Evolutionary conservation across 306 rosid species (phyloP).

Genomic region (Gleditsia sinensis): DNA sequence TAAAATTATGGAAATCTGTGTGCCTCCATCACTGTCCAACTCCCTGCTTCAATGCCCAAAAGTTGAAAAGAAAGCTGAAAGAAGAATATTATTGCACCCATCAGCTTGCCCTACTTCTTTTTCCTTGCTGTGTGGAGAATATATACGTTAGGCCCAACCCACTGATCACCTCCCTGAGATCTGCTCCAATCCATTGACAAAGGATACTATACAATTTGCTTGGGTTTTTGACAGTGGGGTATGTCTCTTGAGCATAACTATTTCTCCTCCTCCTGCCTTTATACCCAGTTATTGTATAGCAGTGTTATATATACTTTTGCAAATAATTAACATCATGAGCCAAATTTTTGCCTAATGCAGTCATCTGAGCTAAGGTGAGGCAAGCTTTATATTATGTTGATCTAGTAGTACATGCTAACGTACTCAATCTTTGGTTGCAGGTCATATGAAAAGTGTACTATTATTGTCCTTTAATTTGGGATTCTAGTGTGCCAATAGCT

Average conservation of each 20-base stretch:
- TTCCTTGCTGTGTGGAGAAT: conserved; percentile 29
- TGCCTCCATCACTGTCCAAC: conserved; percentile 51
- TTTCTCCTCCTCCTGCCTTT: too few species aligned
- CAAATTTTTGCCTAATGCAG: too few species aligned
- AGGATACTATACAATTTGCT: too few species aligned
- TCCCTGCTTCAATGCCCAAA: conserved; percentile 29
- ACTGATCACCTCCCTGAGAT: not conserved
- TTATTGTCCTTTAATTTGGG: not conserved
- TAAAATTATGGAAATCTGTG: conserved; percentile 53
- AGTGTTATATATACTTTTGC: too few species aligned
- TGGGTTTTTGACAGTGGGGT: too few species aligned
- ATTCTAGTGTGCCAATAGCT: not conserved
- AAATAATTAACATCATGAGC: too few species aligned
- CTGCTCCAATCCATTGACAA: not conserved
- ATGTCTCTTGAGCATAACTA: too few species aligned
- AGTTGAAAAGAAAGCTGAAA: not conserved
- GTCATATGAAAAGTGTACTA: not conserved
- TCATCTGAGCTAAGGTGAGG: too few species aligned
- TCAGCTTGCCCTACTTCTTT: conserved; percentile 39
- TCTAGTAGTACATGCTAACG: not conserved
- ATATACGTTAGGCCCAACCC: conserved; percentile 36
- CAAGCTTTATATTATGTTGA: not conserved
- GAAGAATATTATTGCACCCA: not conserved
- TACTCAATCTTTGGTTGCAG: conserved; percentile 16
- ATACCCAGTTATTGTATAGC: too few species aligned